phyloP scores from a whole-genome alignment of 1,284 basidiomycete species.

The Apiotrichum gracile region DNA sequence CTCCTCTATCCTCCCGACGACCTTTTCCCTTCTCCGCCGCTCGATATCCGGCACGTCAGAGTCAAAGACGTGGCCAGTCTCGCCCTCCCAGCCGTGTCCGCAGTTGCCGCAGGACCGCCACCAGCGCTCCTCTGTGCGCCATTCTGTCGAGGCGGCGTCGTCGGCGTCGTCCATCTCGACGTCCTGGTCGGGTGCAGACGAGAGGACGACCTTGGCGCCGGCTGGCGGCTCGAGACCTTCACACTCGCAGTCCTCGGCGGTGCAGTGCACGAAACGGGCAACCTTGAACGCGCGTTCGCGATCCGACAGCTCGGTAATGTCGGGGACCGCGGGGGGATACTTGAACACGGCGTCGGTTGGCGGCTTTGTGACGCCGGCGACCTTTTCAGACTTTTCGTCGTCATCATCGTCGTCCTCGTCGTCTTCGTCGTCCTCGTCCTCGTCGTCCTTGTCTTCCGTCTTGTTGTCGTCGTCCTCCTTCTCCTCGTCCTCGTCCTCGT shows the following conservation, averaged over 20 bases:
- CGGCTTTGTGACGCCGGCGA: not conserved
- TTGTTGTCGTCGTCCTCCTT: constrained; percentile 17
- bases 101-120: constrained; percentile 63
- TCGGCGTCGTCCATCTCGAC: constrained; percentile 55
- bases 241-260: constrained; percentile 49
- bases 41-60: constrained; percentile 39
- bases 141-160: constrained; percentile 27
- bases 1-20: constrained; percentile 78
- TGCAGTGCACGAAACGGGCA: constrained; percentile 40
- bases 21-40: constrained; percentile 58
- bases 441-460: constrained; percentile 11
- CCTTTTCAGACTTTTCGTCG: constrained; percentile 1
- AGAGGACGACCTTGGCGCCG: constrained; percentile 55
- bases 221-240: constrained; percentile 65
- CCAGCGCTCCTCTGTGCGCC: constrained; percentile 50
- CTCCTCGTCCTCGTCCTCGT: constrained; percentile 18
- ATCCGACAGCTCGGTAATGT: constrained; percentile 28
- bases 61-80: constrained; percentile 59
- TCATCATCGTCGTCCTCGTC: constrained; percentile 7
- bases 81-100: constrained; percentile 63
- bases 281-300: constrained; percentile 41
- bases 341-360: constrained; percentile 15
- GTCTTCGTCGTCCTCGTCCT: constrained; percentile 9
- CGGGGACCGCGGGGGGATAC: constrained; percentile 32
- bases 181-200: constrained; percentile 52